Evolutionary conservation across 257 asterid genomes (phyloP).

Genomic region (Penstemon newberryi): DNA sequence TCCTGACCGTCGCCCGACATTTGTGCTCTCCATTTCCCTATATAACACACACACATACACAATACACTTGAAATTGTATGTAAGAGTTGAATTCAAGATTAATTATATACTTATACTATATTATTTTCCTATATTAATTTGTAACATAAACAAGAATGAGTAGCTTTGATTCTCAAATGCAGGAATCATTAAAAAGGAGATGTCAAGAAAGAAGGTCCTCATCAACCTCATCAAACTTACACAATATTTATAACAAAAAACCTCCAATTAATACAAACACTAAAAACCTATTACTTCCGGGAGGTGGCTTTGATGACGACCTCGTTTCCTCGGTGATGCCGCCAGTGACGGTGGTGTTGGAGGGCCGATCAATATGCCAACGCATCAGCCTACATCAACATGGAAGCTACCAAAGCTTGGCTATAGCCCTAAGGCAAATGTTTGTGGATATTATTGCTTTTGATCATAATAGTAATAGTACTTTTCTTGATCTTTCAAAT

Average conservation of each 20-base stretch:
- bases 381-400: constrained; percentile 75
- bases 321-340: constrained; percentile 56
- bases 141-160: constrained; percentile 30
- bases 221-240: constrained; percentile 16
- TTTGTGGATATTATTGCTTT: constrained; percentile 40
- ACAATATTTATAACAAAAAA: not conserved
- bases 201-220: constrained; percentile 41
- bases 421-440: constrained; percentile 64
- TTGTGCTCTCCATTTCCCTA: constrained; percentile 40
- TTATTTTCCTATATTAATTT: too few species aligned
- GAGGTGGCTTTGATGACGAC: constrained; percentile 41
- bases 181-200: constrained; percentile 40
- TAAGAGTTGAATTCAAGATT: too few species aligned
- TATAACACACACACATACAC: constrained; percentile 22
- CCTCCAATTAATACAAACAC: not conserved
- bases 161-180: constrained; percentile 50
- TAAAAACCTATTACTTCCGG: constrained; percentile 29
- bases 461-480: not conserved
- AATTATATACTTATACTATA: too few species aligned
- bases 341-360: constrained; percentile 75
- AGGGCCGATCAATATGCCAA: constrained; percentile 81
- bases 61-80: not conserved
- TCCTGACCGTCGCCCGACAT: constrained; percentile 60
- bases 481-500: constrained; percentile 58
- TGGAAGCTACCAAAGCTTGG: constrained; percentile 58